These are phyloP conservation scores for Mallotus japonicus DNA, from an alignment of 441 rosid genomes.

Conservation along the genomic window DNA sequence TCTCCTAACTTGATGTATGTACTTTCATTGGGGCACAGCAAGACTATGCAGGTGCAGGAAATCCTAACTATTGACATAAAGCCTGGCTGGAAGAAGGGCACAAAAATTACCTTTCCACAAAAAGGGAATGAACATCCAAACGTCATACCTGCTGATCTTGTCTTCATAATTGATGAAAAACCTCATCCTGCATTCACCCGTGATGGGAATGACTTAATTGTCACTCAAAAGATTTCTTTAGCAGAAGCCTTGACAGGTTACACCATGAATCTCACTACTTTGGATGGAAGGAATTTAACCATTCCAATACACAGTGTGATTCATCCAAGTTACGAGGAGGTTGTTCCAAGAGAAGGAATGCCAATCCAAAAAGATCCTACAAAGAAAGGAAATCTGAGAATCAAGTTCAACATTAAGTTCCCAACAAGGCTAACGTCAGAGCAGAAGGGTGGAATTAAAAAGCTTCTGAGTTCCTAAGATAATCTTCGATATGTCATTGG, in stretches of 20 bases:
- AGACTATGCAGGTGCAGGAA: slow-evolving; percentile 63
- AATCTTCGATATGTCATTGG: too few relatives aligned
- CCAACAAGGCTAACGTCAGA: slow-evolving; percentile 63
- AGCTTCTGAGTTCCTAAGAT: slow-evolving; percentile 35
- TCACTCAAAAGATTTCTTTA: slow-evolving; percentile 58
- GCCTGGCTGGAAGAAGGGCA: slow-evolving; percentile 95
- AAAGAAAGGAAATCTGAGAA: slow-evolving; percentile 60
- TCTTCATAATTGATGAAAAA: slow-evolving; percentile 79
- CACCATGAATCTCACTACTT: slow-evolving; percentile 54
- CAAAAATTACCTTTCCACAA: slow-evolving; percentile 81
- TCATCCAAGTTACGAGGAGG: slow-evolving; percentile 68
- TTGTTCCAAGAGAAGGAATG: slow-evolving; percentile 77
- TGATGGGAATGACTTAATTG: slow-evolving; percentile 70
- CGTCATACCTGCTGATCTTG: slow-evolving; percentile 61
- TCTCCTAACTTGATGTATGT: neutral
- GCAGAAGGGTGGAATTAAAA: slow-evolving; percentile 75
- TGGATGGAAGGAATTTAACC: slow-evolving; percentile 67
- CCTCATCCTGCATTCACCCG: slow-evolving; percentile 68
- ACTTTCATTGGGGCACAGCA: slow-evolving; percentile 41
- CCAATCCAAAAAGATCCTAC: slow-evolving; percentile 58
- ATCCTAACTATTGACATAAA: slow-evolving; percentile 65
- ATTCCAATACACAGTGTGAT: slow-evolving; percentile 61
- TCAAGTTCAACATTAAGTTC: slow-evolving; percentile 65
- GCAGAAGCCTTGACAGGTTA: slow-evolving; percentile 72
- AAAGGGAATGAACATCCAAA: slow-evolving; percentile 80